Percentiles rank a stretch among this genome's conserved stretches.
phyloP scores from a whole-genome alignment of 2,329 filamentous ascomycete genomes.

The Aspergillus transmontanensis region DNA sequence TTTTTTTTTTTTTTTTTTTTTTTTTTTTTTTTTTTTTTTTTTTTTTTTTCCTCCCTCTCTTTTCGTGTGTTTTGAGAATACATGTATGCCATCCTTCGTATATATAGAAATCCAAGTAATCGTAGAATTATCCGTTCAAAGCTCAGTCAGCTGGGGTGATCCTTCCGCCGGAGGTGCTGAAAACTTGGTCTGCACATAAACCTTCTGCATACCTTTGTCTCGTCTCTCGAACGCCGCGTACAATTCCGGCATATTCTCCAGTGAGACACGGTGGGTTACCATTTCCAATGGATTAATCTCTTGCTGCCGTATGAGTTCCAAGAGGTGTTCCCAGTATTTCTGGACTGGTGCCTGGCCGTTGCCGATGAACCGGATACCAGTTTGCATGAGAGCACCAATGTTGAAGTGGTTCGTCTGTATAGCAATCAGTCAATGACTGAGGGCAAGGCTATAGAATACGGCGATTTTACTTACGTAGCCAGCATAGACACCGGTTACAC shows the following conservation, averaged over 20 bases:
- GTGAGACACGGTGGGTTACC: conserved; percentile 74
- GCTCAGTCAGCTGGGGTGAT: conserved; percentile 53
- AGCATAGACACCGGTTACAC: conserved; percentile 73
- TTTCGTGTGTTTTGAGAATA: background rate
- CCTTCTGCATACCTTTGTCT: conserved; percentile 73
- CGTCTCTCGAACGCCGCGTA: conserved; percentile 63
- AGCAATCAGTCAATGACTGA: background rate
- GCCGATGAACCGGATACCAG: conserved; percentile 76
- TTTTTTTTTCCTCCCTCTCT: background rate
- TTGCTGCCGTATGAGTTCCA: conserved; percentile 66
- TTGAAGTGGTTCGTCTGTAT: conserved; percentile 76
- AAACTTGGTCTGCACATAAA: conserved; percentile 66
- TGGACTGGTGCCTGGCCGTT: conserved; percentile 75
- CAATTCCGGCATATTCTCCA: conserved; percentile 72
- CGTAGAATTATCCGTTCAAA: conserved; percentile 15
- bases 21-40: background rate
- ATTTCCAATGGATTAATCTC: conserved; percentile 77
- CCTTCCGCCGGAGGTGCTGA: conserved; percentile 55
- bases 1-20: background rate
- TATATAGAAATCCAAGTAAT: background rate
- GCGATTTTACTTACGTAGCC: conserved; percentile 53
- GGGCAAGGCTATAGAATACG: background rate
- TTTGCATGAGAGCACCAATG: conserved; percentile 81
- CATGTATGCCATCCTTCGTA: background rate
- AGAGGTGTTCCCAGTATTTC: conserved; percentile 79